Evolutionary conservation across 306 rosid genomes (phyloP), one percentile per base, ranked within the genome.

Genomic region (Quercus rubra): DNA sequence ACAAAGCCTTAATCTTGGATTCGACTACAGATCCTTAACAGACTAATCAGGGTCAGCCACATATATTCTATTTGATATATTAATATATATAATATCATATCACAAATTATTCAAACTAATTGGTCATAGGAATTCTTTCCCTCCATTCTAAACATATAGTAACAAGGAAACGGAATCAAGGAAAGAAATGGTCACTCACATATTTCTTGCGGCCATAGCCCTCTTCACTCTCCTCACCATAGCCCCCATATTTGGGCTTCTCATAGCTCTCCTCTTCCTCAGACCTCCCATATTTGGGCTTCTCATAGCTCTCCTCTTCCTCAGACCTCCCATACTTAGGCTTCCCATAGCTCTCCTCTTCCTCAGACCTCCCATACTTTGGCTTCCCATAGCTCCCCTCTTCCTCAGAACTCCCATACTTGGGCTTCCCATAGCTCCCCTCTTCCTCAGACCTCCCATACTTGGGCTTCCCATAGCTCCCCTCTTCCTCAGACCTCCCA

Each of bases 161-260:
- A 17, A 18, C 1, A 66, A 33, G 17, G 52, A 19, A 68, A 35
- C 8, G 43, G 52, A 35, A 23, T 71, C 4, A 59, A 83, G 55
- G 49, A 75, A 15, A 21, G 28, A 56, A 70, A 33, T 70, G 73
- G 54, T 49, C 15, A 49, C 97, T 94, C 83, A 92, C 97, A 74
- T 89, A 77, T 91, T 95, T 90, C 90, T 92, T 91, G 55, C 94
- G 97, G 20, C 89, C 90, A 80, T 88, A 83, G 75, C 90, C 79
- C 72, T 88, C 93, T 69, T 85, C 91, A 18, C 88, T 77, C 73
- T 90, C 93, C 71, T 85, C 91, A 18, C 88, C 85, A 68, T 85
- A 67, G 8, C 89, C 90, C 5, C 89, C 90, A 69, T 80, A 77
- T 67, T 80, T 75, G 21, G 83, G 83, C 43, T 75, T 81, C 18